Percentiles rank a stretch among this genome's conserved stretches.
Conservation (phyloP, 768 basidiomycete species). For the Leccinum variicolor region DNA sequence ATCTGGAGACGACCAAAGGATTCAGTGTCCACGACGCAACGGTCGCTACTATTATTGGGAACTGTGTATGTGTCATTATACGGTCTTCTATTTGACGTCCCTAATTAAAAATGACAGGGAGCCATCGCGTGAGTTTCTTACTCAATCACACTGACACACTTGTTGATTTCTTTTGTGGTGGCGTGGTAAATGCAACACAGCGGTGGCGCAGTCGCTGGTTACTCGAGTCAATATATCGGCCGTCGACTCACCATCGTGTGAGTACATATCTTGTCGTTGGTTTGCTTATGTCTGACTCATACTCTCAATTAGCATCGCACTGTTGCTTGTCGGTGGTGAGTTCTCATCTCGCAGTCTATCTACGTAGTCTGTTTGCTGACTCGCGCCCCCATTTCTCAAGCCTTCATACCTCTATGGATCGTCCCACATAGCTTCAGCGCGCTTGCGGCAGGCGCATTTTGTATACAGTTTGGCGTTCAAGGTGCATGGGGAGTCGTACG, state of each 20-base stretch:
- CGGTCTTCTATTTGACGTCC: not conserved
- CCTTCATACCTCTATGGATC: constrained; percentile 81
- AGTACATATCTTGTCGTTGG: not conserved
- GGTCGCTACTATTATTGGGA: constrained; percentile 80
- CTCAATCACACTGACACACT: not conserved
- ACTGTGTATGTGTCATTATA: constrained; percentile 43
- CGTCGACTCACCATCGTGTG: constrained; percentile 72
- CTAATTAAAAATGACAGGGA: constrained; percentile 29
- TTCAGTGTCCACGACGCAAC: constrained; percentile 58
- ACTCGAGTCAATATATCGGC: constrained; percentile 70
- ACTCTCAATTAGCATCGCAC: constrained; percentile 14
- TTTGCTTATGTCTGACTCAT: not conserved
- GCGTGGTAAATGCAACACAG: constrained; percentile 19
- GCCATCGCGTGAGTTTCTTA: constrained; percentile 40
- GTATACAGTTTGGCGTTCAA: constrained; percentile 82
- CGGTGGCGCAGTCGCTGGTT: constrained; percentile 71
- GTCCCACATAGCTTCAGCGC: constrained; percentile 62
- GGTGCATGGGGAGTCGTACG: constrained; percentile 87
- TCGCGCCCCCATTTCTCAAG: constrained; percentile 8
- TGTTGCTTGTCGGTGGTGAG: constrained; percentile 25
- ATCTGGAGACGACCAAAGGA: constrained; percentile 59
- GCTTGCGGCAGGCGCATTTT: constrained; percentile 83
- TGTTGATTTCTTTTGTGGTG: not conserved
- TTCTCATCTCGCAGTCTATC: constrained; percentile 40
- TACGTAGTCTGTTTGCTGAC: not conserved